Evolutionary conservation across 495 filamentous ascomycete genomes (phyloP).

Genomic region (Hyaloscypha hepaticicola): DNA sequence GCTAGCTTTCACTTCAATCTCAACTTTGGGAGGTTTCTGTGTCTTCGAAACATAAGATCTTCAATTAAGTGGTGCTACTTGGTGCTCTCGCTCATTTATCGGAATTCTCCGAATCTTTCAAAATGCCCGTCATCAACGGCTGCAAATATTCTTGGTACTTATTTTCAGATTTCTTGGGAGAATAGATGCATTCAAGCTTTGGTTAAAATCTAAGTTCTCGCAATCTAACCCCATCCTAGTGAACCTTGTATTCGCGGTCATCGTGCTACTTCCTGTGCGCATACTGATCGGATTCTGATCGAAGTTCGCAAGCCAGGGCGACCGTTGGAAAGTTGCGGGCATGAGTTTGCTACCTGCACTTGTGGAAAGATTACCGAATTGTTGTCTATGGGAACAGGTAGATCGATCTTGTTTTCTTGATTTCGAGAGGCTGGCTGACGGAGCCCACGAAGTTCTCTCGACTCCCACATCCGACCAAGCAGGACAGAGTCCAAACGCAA

Average conservation of each 20-base stretch:
- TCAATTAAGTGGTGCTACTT: neutral
- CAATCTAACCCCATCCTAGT: constrained; percentile 34
- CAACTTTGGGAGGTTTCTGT: neutral
- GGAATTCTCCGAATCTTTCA: neutral
- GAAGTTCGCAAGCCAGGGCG: constrained; percentile 64
- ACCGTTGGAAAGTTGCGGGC: constrained; percentile 59
- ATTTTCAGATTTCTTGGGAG: neutral
- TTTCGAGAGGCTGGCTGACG: neutral
- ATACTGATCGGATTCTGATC: constrained; percentile 59
- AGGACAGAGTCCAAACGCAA: neutral
- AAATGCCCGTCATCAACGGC: constrained; percentile 31
- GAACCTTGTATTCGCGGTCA: constrained; percentile 66
- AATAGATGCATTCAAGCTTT: neutral
- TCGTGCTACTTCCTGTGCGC: constrained; percentile 62
- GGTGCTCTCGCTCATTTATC: neutral
- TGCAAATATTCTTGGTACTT: constrained; percentile 30
- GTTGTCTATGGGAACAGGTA: constrained; percentile 17
- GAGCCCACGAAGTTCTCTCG: neutral
- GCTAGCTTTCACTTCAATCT: neutral
- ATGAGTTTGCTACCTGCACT: constrained; percentile 53
- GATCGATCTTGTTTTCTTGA: neutral
- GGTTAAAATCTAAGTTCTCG: neutral
- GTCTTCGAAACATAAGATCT: neutral
- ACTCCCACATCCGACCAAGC: neutral
- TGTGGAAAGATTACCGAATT: constrained; percentile 43